Evolutionary conservation across 805 yeast species (phyloP), one percentile per base, ranked within the genome.

Genomic region (Hanseniaspora mollemarum): DNA sequence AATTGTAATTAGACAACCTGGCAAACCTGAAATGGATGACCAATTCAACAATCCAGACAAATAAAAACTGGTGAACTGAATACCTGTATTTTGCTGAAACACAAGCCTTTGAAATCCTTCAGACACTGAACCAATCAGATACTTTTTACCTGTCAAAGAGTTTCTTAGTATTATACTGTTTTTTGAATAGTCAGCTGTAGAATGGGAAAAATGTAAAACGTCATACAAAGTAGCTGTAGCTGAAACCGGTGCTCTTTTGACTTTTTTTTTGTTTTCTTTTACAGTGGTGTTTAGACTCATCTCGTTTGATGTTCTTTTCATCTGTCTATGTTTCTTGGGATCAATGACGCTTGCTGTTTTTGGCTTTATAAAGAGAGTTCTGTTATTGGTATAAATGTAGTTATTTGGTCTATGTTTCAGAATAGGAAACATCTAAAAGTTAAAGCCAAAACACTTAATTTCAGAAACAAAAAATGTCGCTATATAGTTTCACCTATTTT

Each of bases 11-110:
- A 90, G 76, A 58, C 86, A 67, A 0, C 98, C 98, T 0, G 97
- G 96, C 6, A 90, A 64, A 0, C 98, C 98, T n/a, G 94, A 86
- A 2, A 87, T 67, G n/a, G 81, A 72, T 5, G 73, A 63, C 96
- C 96, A 90, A 49, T 74, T 65, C 10, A 84, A 54, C n/a, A 68
- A 69, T 2, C 98, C 98, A 0, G 95, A 80, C 4, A 92, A 60
- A 59, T 85, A 88, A 3, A 90, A 68, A 33, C 78, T 76, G 43
- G 75, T 71, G 29, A 86, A 64, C 54, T 76, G 80, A 1, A 80
- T 71, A 25, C 43, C 43, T 15, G 43, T 39, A 39, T 75, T 71
- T 55, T 82, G 87, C 53, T 76, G 75, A 46, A 86, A 65, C 2
- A 76, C 67, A 3, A 48, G 15, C 58, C 98, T 69, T 62, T 90